phyloP scores from a whole-genome alignment of 345 rosid species.

The Cochlearia excelsa region DNA sequence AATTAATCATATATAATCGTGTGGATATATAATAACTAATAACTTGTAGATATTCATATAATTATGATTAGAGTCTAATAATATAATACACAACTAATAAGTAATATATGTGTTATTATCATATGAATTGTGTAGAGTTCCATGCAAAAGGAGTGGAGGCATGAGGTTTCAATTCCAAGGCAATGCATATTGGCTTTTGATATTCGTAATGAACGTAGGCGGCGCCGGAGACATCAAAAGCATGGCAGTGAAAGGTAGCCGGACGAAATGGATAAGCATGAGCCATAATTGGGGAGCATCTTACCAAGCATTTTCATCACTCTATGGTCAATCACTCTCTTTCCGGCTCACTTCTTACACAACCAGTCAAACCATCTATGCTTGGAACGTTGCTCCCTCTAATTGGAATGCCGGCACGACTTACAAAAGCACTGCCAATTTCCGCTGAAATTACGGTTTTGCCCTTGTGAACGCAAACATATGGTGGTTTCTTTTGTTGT shows the following conservation, averaged over 20 bases:
- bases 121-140: too few species aligned
- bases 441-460: conserved; percentile 18
- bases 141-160: too few species aligned
- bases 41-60: conserved; percentile 56
- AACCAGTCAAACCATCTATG: conserved; percentile 30
- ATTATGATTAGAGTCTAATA: conserved; percentile 61
- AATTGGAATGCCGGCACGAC: conserved; percentile 36
- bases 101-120: conserved; percentile 50
- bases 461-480: conserved; percentile 2
- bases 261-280: conserved; percentile 77
- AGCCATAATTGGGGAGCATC: conserved; percentile 96
- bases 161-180: too few species aligned
- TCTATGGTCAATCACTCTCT: conserved; percentile 71
- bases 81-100: too few species aligned
- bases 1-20: too few species aligned
- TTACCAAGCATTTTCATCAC: conserved; percentile 76
- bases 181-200: too few species aligned
- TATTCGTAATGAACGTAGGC: too few species aligned
- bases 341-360: conserved; percentile 68
- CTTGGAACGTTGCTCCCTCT: conserved; percentile 39
- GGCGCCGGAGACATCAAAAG: conserved; percentile 63
- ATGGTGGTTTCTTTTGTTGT: conserved; percentile 2
- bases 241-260: conserved; percentile 69
- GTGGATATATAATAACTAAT: too few species aligned
- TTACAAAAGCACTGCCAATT: conserved; percentile 28